phyloP scores from a whole-genome alignment of 148 eudicot species.

The Persicaria tinctoria region DNA sequence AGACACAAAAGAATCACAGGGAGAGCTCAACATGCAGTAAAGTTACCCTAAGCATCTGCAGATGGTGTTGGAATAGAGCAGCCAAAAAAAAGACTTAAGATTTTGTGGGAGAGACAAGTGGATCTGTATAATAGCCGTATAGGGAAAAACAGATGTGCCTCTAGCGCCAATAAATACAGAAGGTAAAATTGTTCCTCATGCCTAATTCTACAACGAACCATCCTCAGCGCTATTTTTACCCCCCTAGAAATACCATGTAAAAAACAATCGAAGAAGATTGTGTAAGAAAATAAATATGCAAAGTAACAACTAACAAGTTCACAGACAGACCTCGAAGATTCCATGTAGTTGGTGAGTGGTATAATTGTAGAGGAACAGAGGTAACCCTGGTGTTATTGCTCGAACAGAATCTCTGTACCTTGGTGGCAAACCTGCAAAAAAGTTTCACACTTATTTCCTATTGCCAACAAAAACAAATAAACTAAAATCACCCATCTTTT shows the following conservation, averaged over 20 bases:
- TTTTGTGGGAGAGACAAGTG: too few relatives aligned
- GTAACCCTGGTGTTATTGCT: conserved; percentile 96
- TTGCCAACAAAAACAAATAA: neutral
- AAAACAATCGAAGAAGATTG: neutral
- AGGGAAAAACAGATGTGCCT: too few relatives aligned
- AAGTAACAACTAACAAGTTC: neutral
- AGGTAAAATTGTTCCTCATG: neutral
- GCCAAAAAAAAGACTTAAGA: too few relatives aligned
- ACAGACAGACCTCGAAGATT: conserved; percentile 73
- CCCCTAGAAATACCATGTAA: neutral
- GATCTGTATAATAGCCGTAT: too few relatives aligned
- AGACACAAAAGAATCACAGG: neutral
- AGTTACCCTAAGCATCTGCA: too few relatives aligned
- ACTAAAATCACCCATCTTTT: neutral
- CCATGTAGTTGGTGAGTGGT: conserved; percentile 99
- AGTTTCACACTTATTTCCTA: neutral
- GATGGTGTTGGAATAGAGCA: too few relatives aligned
- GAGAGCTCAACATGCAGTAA: neutral
- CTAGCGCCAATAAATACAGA: neutral
- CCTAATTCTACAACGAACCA: neutral
- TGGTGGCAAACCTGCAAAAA: conserved; percentile 80
- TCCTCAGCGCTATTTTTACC: too few relatives aligned
- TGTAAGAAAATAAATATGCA: neutral
- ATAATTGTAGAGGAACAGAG: conserved; percentile 93
- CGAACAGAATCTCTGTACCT: conserved; percentile 97